Conservation (phyloP, 768 basidiomycete genomes). For the Tylopilus plumbeoviolaceoides region DNA sequence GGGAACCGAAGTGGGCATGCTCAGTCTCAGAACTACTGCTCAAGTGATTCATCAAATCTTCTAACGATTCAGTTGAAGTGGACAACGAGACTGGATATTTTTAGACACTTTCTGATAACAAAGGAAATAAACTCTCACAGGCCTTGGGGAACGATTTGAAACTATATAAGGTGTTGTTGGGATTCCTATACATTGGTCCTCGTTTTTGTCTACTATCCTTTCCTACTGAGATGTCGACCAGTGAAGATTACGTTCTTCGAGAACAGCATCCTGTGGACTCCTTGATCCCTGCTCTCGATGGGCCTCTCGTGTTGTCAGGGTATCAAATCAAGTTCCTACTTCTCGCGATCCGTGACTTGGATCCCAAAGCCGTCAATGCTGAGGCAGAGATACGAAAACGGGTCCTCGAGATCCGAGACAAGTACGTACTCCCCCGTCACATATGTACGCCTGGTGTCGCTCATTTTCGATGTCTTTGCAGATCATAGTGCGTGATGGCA, state of each 20-base stretch:
- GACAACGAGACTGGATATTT: too few species aligned
- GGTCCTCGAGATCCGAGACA: too few species aligned
- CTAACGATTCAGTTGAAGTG: too few species aligned
- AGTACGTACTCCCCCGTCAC: too few species aligned
- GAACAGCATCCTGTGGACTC: constrained; percentile 4
- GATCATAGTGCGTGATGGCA: not conserved
- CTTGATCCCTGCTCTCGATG: not conserved
- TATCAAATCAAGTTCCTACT: not conserved
- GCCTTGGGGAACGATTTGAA: too few species aligned
- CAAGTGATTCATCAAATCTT: too few species aligned
- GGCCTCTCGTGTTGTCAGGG: not conserved
- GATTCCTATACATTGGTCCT: too few species aligned
- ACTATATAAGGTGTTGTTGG: too few species aligned
- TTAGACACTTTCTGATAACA: too few species aligned
- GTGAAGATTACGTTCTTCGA: constrained; percentile 1
- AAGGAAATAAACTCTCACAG: too few species aligned
- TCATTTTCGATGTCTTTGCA: not conserved
- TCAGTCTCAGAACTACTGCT: too few species aligned
- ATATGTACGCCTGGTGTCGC: not conserved
- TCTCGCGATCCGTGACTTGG: not conserved
- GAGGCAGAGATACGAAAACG: not conserved
- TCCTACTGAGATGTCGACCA: not conserved
- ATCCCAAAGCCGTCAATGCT: not conserved
- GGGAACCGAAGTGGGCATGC: too few species aligned
- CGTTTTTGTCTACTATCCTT: not conserved